A percentile compares a stretch with the other conserved stretches of the same genome.
Evolutionary conservation across 768 basidiomycete genomes (phyloP).

Genomic region (Inosperma sp.): DNA sequence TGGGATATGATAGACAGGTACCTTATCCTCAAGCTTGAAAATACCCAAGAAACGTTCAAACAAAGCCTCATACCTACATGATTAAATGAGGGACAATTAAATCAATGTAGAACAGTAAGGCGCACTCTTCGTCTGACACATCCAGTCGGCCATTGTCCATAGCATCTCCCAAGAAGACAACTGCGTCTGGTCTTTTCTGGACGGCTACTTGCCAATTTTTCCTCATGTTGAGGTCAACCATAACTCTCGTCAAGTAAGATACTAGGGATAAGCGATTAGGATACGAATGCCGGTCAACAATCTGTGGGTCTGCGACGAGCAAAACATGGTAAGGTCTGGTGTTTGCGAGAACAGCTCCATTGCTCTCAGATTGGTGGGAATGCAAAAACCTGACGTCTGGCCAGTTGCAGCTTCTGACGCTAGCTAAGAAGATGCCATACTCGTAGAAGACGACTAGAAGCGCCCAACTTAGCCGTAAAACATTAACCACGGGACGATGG

Average conservation of each 20-base stretch:
- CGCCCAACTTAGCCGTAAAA: constrained; percentile 57
- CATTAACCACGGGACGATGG: constrained; percentile 37
- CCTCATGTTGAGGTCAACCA: constrained; percentile 79
- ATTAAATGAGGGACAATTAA: neutral
- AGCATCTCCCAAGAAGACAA: constrained; percentile 90
- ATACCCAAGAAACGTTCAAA: constrained; percentile 63
- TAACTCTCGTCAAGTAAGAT: constrained; percentile 53
- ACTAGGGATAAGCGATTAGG: constrained; percentile 52
- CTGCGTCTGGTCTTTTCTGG: constrained; percentile 56
- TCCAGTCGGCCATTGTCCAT: constrained; percentile 75
- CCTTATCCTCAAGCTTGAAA: constrained; percentile 46
- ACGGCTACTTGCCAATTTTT: constrained; percentile 77
- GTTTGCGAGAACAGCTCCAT: constrained; percentile 21
- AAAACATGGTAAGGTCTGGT: constrained; percentile 51
- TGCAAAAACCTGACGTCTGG: constrained; percentile 41
- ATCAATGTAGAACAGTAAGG: neutral
- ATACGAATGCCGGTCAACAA: constrained; percentile 74
- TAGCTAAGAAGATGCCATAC: constrained; percentile 48
- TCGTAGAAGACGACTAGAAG: constrained; percentile 68
- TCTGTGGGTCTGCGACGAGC: constrained; percentile 86
- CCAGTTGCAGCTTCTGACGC: constrained; percentile 53
- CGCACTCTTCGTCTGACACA: constrained; percentile 68
- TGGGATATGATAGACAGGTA: constrained; percentile 68
- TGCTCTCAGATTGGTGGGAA: constrained; percentile 4
- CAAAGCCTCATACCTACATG: constrained; percentile 67